phyloP scores from a whole-genome alignment of 1,284 basidiomycete genomes.

The Puccinia triticina region DNA sequence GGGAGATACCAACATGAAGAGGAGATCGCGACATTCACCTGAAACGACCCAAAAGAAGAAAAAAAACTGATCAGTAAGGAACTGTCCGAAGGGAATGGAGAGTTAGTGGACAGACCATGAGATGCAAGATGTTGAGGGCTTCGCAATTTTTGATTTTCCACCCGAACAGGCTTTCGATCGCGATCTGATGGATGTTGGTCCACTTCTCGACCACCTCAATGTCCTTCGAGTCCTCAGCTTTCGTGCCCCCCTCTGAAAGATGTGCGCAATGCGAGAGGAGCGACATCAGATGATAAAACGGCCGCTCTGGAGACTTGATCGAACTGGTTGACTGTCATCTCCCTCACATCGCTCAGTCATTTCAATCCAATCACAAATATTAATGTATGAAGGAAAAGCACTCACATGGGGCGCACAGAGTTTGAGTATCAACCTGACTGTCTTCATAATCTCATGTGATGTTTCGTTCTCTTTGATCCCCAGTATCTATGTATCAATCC shows the following conservation, averaged over 20 bases:
- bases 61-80: too few species aligned
- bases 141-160: background rate
- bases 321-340: background rate
- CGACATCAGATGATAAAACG: conserved; percentile 37
- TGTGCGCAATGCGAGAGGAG: conserved; percentile 11
- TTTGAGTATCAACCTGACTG: conserved; percentile 24
- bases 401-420: conserved; percentile 31
- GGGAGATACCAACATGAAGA: conserved; percentile 2
- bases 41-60: background rate
- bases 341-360: too few species aligned
- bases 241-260: background rate
- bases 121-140: conserved; percentile 10
- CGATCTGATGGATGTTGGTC: conserved; percentile 22
- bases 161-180: conserved; percentile 16
- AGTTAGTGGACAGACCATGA: conserved; percentile 23
- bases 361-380: background rate
- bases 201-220: background rate
- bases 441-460: background rate
- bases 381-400: background rate
- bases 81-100: too few species aligned
- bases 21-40: conserved; percentile 13
- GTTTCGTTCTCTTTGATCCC: background rate
- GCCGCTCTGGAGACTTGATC: conserved; percentile 29
- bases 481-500: background rate
- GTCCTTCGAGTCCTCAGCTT: background rate